Evolutionary conservation across 2,329 filamentous ascomycete species (phyloP).

Genomic region (Botrytis byssoidea): DNA sequence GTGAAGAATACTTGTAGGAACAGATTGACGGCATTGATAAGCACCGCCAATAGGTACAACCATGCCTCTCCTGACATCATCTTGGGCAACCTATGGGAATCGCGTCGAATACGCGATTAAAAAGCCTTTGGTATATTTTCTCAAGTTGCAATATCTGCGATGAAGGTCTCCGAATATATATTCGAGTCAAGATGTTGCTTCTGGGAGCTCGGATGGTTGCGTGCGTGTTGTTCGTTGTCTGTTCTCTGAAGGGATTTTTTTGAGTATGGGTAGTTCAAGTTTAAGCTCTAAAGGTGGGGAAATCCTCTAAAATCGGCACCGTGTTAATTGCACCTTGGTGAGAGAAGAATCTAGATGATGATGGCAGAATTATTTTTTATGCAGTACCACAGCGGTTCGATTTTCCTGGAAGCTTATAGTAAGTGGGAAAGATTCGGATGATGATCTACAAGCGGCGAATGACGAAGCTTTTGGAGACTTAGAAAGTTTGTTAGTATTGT

Average conservation of each 20-base stretch:
- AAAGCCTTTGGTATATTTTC: neutral
- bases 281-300: slow-evolving; percentile 22
- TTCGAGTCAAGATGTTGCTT: slow-evolving; percentile 12
- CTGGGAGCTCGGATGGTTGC: slow-evolving; percentile 16
- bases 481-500: neutral
- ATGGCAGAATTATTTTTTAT: neutral
- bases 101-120: slow-evolving; percentile 23
- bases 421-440: slow-evolving; percentile 9
- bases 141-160: slow-evolving; percentile 1
- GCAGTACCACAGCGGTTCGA: neutral
- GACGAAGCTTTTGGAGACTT: slow-evolving; percentile 13
- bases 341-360: neutral
- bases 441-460: slow-evolving; percentile 8
- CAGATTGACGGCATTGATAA: slow-evolving; percentile 99
- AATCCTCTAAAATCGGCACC: neutral
- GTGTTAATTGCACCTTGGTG: neutral
- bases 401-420: neutral
- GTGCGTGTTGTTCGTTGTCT: slow-evolving; percentile 5
- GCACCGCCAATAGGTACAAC: slow-evolving; percentile 95
- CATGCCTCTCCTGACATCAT: slow-evolving; percentile 97
- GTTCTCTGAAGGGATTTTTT: slow-evolving; percentile 20
- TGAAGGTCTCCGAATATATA: neutral
- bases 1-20: slow-evolving; percentile 99
- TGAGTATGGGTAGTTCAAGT: slow-evolving; percentile 3
- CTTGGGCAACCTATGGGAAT: slow-evolving; percentile 31